Evolutionary conservation across 768 basidiomycete genomes (phyloP).

Genomic region (Mycena vitilis): DNA sequence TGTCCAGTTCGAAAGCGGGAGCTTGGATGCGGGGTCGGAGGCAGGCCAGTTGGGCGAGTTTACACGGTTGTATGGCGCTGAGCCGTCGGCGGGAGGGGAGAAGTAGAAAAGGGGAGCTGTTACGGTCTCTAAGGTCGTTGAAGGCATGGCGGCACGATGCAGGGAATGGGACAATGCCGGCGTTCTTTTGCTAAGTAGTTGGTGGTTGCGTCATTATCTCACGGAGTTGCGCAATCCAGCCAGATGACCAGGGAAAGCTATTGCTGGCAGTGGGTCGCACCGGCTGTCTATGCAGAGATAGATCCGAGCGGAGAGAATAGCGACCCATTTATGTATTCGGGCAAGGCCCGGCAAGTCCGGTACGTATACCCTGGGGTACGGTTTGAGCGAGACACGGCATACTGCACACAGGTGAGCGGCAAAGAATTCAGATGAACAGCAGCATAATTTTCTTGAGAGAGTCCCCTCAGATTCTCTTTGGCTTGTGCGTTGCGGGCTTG

Average conservation of each 20-base stretch:
- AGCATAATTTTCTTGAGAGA: too few relatives aligned
- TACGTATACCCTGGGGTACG: too few relatives aligned
- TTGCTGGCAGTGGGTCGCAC: slow-evolving; percentile 16
- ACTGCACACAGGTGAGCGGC: too few relatives aligned
- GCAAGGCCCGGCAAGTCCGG: too few relatives aligned
- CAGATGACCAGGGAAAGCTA: slow-evolving; percentile 4
- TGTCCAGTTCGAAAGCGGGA: slow-evolving; percentile 39
- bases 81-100: slow-evolving; percentile 30
- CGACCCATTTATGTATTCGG: slow-evolving; percentile 16
- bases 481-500: too few relatives aligned
- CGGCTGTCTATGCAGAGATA: slow-evolving; percentile 19
- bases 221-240: slow-evolving; percentile 28
- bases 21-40: slow-evolving; percentile 26
- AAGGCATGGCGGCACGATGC: slow-evolving; percentile 30
- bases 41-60: slow-evolving; percentile 30
- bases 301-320: slow-evolving; percentile 17
- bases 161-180: slow-evolving; percentile 4
- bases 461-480: too few relatives aligned
- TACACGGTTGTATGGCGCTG: slow-evolving; percentile 33
- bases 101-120: slow-evolving; percentile 30
- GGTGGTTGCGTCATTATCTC: slow-evolving; percentile 26
- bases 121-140: slow-evolving; percentile 26
- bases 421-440: too few relatives aligned
- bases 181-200: slow-evolving; percentile 21
- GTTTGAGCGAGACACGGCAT: too few relatives aligned